Conservation (phyloP, 768 basidiomycete genomes). For the Rhizopogon roseolus region DNA sequence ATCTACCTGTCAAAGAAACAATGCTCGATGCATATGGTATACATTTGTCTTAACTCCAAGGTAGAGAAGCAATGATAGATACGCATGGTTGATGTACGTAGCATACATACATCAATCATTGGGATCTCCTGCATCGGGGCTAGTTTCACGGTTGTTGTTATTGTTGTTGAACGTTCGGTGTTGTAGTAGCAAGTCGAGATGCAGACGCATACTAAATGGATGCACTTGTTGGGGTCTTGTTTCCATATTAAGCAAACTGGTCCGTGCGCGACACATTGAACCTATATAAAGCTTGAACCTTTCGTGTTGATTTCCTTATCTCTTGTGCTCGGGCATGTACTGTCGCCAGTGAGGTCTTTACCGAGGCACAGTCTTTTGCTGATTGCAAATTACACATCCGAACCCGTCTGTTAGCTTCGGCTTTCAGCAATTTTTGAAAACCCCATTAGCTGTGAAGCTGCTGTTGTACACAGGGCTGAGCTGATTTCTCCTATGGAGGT, state of each 20-base stretch:
- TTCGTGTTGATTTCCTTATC: slow-evolving; percentile 37
- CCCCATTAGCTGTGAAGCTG: neutral
- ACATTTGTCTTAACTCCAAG: too few relatives aligned
- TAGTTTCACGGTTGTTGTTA: too few relatives aligned
- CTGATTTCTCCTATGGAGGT: neutral
- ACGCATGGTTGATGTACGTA: too few relatives aligned
- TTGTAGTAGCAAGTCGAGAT: too few relatives aligned
- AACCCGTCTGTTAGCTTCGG: slow-evolving; percentile 88
- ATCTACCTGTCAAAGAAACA: too few relatives aligned
- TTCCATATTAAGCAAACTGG: slow-evolving; percentile 17
- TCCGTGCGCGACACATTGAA: slow-evolving; percentile 41
- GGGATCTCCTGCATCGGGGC: too few relatives aligned
- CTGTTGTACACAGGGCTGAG: neutral
- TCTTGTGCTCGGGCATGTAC: slow-evolving; percentile 96
- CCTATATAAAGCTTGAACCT: slow-evolving; percentile 34
- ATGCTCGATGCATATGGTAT: too few relatives aligned
- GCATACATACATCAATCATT: too few relatives aligned
- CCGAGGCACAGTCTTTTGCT: slow-evolving; percentile 93
- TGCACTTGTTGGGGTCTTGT: too few relatives aligned
- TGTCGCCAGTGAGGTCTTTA: slow-evolving; percentile 94
- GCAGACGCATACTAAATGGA: too few relatives aligned
- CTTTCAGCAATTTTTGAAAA: slow-evolving; percentile 73
- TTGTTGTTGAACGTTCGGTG: too few relatives aligned
- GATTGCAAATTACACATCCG: slow-evolving; percentile 96
- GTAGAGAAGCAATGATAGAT: too few relatives aligned